Base-by-base conservation (phyloP, 495 filamentous ascomycete species). In the Neurospora sp. region DNA sequence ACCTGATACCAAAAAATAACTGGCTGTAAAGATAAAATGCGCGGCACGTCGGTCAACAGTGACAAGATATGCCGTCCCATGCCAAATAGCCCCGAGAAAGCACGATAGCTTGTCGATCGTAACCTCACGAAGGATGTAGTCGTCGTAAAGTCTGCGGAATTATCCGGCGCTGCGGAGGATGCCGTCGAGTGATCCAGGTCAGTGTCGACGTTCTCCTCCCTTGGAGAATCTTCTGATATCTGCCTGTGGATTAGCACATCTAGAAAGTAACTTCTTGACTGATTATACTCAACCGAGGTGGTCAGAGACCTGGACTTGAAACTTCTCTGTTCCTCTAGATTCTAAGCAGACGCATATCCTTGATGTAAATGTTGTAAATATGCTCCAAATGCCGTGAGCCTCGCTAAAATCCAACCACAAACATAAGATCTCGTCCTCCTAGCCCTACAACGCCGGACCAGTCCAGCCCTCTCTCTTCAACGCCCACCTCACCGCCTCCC, bases 401-500 rank as follows among this genome's bases (percentile, higher is more conserved):
- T 7, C 54, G 54, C 54, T 37, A 8, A 66, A 37, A 3, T 66
- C 14, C 2, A 62, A 62, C 2, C 27, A 35, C 35, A 35, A 16
- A 9, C 27, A 35, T 35, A 35, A 35, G 35, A 35, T 31, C 7
- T 16, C 27, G 11, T 66, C 12, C 3, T 35, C 7, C 7, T 16
- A 37, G 11, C 27, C 12, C 27, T 66, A 66, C 54, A 66, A 66
- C 54, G 27, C 2, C 6, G 54, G 54, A 18, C 54, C 54, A 31
- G 12, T 82, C 84, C 82, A 86, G 31, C 79, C 80, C 74, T 83
- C 82, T 73, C 75, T 74, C 74, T 76, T 72, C 74, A 84, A 71
- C 23, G 83, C 84, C 82, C 84, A 86, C 75, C 74, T 73, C 72
- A 84, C 81, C 40, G 82, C 85, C 59, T 75, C 78, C 73, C 73